These are phyloP conservation scores for Ustilago curta DNA, from an alignment of 1,284 basidiomycete genomes.

Conservation along the genomic window DNA sequence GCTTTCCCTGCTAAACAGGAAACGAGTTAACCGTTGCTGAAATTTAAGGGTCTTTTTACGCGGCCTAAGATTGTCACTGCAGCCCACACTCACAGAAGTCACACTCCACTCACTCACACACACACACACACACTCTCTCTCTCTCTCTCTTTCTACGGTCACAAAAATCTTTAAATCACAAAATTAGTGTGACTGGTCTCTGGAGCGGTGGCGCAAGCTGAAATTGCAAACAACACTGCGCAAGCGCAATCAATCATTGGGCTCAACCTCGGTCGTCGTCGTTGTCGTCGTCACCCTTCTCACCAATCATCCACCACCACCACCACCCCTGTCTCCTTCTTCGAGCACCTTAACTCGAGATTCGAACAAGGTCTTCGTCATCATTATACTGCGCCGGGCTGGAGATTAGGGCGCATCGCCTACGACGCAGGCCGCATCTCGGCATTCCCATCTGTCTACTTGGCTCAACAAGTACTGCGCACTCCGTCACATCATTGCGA, in stretches of 20 bases:
- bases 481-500: background rate
- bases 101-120: slow-evolving; percentile 7
- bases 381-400: background rate
- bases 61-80: too few relatives aligned
- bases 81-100: too few relatives aligned
- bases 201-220: background rate
- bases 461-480: too few relatives aligned
- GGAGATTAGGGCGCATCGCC: background rate
- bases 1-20: background rate
- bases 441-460: background rate
- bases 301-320: slow-evolving; percentile 4
- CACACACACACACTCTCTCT: too few relatives aligned
- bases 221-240: background rate
- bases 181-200: background rate
- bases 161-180: background rate
- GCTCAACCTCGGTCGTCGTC: background rate
- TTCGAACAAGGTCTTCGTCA: background rate
- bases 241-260: background rate
- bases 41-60: too few relatives aligned
- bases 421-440: slow-evolving; percentile 6
- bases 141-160: too few relatives aligned
- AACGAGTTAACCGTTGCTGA: too few relatives aligned
- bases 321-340: background rate
- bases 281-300: slow-evolving; percentile 5
- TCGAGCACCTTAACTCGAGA: background rate